These are phyloP conservation scores for Globisporangium canariense DNA, from an alignment of 352 stramenopile genomes.

Conservation along the genomic window DNA sequence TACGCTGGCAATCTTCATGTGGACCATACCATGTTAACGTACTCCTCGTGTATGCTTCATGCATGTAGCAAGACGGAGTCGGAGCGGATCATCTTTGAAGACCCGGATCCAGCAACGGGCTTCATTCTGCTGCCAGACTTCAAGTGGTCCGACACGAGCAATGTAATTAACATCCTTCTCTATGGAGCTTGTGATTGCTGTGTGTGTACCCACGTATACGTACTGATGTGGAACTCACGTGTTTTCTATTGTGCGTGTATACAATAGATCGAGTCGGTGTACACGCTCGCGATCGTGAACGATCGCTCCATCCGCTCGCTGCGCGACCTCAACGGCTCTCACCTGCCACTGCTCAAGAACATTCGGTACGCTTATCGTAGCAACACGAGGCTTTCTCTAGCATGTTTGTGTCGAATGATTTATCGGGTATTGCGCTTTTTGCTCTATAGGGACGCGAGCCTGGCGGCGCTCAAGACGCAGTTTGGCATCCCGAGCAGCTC, in stretches of 20 bases:
- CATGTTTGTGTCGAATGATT: too few relatives aligned
- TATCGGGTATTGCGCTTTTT: too few relatives aligned
- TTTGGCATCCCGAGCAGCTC: constrained; percentile 54
- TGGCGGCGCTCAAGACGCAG: constrained; percentile 46
- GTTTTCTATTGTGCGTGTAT: neutral
- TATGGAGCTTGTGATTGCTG: neutral
- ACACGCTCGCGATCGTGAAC: constrained; percentile 80
- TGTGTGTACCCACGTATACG: neutral
- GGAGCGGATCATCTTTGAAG: constrained; percentile 79
- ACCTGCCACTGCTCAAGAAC: constrained; percentile 68
- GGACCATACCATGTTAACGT: too few relatives aligned
- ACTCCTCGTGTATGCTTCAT: constrained; percentile 6
- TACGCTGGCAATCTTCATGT: too few relatives aligned
- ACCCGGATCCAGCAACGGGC: constrained; percentile 53
- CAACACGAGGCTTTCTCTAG: neutral
- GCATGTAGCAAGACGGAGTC: constrained; percentile 67
- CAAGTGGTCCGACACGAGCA: constrained; percentile 74
- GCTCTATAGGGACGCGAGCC: constrained; percentile 45
- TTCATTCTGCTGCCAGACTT: constrained; percentile 84
- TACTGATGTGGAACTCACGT: neutral
- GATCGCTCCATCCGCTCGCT: constrained; percentile 70
- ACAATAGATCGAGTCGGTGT: constrained; percentile 59
- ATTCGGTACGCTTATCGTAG: constrained; percentile 41
- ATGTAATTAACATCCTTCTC: constrained; percentile 29
- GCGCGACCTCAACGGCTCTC: constrained; percentile 60